Evolutionary conservation across 2,329 filamentous ascomycete species (phyloP).

Genomic region (Fusarium decemcellulare): DNA sequence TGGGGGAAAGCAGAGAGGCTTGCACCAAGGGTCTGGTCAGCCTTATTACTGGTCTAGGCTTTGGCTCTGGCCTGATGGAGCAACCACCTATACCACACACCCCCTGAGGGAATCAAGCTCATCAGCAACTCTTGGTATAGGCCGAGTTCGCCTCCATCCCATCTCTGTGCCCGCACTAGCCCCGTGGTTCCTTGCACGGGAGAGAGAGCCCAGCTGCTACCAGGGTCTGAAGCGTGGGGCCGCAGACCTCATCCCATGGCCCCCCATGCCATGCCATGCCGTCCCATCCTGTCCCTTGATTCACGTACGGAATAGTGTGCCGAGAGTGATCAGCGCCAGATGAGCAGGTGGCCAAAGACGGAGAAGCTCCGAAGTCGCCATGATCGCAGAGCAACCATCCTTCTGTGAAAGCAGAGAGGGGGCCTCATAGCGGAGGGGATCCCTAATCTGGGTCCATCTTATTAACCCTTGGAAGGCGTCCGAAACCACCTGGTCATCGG

Average conservation of each 20-base stretch:
- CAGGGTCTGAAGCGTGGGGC: conserved; percentile 33
- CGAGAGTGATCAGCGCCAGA: conserved; percentile 26
- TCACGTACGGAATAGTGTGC: conserved; percentile 30
- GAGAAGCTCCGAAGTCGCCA: conserved; percentile 39
- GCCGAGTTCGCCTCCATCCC: conserved; percentile 8
- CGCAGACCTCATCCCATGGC: not conserved
- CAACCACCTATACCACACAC: not conserved
- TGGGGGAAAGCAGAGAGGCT: not conserved
- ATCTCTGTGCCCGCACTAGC: conserved; percentile 8
- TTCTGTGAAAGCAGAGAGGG: not conserved
- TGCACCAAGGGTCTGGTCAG: conserved; percentile 11
- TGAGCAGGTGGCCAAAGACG: conserved; percentile 8
- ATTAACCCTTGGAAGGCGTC: conserved; percentile 3
- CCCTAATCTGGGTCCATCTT: not conserved
- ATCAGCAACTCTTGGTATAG: not conserved
- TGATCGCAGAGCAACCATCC: conserved; percentile 1
- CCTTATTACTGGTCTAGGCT: conserved; percentile 4
- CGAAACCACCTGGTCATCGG: not conserved
- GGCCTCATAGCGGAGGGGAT: conserved; percentile 6
- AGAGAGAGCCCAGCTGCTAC: conserved; percentile 11
- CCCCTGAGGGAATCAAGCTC: not conserved
- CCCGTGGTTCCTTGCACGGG: conserved; percentile 11
- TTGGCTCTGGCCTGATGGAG: not conserved
- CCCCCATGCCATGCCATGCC: not conserved
- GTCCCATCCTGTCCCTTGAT: conserved; percentile 12